Conservation (phyloP, 495 filamentous ascomycete species). For the Xylaria palmicola region DNA sequence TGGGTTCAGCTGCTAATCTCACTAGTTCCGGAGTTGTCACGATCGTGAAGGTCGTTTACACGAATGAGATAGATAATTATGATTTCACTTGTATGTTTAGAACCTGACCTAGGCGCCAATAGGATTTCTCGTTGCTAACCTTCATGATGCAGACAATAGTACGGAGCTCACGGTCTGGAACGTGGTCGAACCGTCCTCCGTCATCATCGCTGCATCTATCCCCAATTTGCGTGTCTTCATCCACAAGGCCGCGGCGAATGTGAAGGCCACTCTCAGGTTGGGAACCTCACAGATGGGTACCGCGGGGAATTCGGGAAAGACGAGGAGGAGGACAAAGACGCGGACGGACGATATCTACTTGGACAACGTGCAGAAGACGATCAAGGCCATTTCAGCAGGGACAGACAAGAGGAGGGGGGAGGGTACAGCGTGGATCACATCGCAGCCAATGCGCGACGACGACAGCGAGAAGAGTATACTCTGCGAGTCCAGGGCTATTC, state of each 20-base stretch:
- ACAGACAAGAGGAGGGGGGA: neutral
- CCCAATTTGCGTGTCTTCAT: conserved; percentile 10
- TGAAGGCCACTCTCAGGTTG: neutral
- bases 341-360: neutral
- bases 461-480: conserved; percentile 7
- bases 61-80: neutral
- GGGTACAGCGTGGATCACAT: neutral
- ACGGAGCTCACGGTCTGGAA: conserved; percentile 8
- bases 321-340: neutral
- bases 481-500: neutral
- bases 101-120: neutral
- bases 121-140: neutral
- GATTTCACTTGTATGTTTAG: conserved; percentile 10
- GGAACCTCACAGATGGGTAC: neutral
- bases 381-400: neutral
- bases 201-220: conserved; percentile 8
- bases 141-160: neutral
- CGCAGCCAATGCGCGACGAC: neutral
- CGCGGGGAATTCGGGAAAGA: neutral
- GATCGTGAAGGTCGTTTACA: conserved; percentile 2
- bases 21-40: conserved; percentile 9
- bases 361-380: neutral
- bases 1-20: neutral
- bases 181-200: conserved; percentile 7
- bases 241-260: neutral